Conservation (phyloP, 345 rosid genomes). For the Excoecaria cochinchinensis region DNA sequence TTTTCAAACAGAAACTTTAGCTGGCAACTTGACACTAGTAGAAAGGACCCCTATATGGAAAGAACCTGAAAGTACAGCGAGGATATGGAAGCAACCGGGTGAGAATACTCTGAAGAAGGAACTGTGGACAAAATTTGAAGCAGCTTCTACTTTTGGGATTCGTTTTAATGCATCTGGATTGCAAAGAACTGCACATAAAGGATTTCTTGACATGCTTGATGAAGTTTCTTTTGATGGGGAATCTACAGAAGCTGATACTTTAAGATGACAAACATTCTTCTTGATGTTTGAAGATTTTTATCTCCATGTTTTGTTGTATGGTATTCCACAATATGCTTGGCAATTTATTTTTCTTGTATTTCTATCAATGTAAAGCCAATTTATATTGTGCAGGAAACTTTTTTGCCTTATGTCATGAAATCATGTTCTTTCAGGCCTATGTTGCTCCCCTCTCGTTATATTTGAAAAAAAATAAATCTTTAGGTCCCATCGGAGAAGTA, state of each 20-base stretch:
- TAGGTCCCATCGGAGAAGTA: too few relatives aligned
- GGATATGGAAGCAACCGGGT: conserved; percentile 61
- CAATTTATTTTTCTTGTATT: neutral
- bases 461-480: too few relatives aligned
- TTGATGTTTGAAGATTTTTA: conserved; percentile 2
- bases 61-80: conserved; percentile 47
- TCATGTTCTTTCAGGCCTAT: neutral
- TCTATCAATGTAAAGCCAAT: neutral
- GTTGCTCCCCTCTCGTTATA: too few relatives aligned
- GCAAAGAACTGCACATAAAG: conserved; percentile 45
- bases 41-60: conserved; percentile 70
- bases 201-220: conserved; percentile 85
- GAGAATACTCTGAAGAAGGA: conserved; percentile 93
- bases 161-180: conserved; percentile 29
- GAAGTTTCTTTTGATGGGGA: conserved; percentile 65
- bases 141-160: conserved; percentile 48
- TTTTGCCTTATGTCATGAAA: neutral
- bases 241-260: neutral
- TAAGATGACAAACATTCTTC: conserved; percentile 8
- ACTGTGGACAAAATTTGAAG: conserved; percentile 91
- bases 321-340: neutral
- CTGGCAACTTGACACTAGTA: conserved; percentile 23
- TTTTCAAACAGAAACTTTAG: conserved; percentile 30
- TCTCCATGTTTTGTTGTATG: conserved; percentile 14
- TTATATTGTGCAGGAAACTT: neutral